Conservation (phyloP, 345 rosid species). For the Lumnitzera racemosa region DNA sequence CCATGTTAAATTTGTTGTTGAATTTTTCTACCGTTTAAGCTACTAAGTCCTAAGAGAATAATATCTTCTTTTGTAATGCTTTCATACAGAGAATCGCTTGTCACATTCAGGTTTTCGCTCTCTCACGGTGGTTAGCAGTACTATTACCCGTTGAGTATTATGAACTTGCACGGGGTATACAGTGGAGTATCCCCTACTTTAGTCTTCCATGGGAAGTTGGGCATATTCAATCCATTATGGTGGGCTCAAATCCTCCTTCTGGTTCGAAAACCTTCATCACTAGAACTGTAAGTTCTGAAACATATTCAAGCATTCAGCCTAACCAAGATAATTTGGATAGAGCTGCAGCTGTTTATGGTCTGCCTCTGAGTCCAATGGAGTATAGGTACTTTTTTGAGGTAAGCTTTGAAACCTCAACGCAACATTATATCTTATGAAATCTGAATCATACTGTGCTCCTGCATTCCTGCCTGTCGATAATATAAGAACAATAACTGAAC, state of each 20-base stretch:
- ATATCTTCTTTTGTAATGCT: too few relatives aligned
- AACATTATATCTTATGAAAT: too few relatives aligned
- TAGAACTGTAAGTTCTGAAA: slow-evolving; percentile 10
- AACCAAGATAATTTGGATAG: slow-evolving; percentile 18
- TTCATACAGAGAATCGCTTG: slow-evolving; percentile 66
- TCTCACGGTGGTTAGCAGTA: slow-evolving; percentile 75
- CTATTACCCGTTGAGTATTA: slow-evolving; percentile 63
- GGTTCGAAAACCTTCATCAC: slow-evolving; percentile 39
- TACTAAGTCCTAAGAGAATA: too few relatives aligned
- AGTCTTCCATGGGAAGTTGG: slow-evolving; percentile 87
- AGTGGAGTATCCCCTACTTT: slow-evolving; percentile 88
- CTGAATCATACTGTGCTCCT: too few relatives aligned
- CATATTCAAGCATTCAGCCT: slow-evolving; percentile 16
- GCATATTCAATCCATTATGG: slow-evolving; percentile 42
- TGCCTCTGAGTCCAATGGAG: slow-evolving; percentile 70
- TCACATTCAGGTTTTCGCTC: slow-evolving; percentile 86
- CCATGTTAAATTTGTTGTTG: background rate
- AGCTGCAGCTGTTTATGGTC: slow-evolving; percentile 48
- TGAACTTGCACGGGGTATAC: slow-evolving; percentile 60
- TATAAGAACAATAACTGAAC: background rate
- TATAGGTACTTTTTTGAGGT: slow-evolving; percentile 77
- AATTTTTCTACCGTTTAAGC: too few relatives aligned
- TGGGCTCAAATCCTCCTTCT: slow-evolving; percentile 39
- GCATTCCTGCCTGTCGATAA: too few relatives aligned
- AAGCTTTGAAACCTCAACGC: background rate